A percentile compares a stretch with the other conserved stretches of the same genome.
Conservation (phyloP, 2,329 filamentous ascomycete species). For the Fusarium chuoi region DNA sequence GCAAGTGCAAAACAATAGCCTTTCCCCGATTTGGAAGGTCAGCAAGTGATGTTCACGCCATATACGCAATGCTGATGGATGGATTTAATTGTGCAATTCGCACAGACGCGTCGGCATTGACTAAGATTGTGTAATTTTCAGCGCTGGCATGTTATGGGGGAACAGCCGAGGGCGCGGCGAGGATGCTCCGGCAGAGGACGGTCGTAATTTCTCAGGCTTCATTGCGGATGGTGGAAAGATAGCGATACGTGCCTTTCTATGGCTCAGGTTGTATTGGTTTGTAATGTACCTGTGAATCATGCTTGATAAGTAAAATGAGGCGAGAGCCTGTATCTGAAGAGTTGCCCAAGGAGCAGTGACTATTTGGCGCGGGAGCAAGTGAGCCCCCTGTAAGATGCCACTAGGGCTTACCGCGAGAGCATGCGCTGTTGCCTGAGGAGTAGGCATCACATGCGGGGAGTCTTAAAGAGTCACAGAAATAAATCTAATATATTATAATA, state of each 20-base stretch:
- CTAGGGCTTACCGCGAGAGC: background rate
- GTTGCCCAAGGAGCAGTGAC: background rate
- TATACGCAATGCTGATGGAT: background rate
- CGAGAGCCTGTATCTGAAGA: background rate
- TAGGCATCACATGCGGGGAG: background rate
- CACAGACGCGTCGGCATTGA: background rate
- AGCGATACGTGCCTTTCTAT: background rate
- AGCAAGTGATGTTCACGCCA: background rate
- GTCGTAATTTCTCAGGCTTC: too few species aligned
- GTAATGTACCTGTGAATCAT: background rate
- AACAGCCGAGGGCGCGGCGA: background rate
- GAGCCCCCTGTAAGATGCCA: background rate
- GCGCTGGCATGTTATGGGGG: background rate
- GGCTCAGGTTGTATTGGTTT: accelerated
- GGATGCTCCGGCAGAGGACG: background rate
- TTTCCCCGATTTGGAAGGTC: background rate
- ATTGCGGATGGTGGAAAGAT: too few species aligned
- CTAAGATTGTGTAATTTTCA: background rate
- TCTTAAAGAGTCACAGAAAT: too few species aligned
- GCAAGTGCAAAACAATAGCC: background rate
- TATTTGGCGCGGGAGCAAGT: accelerated
- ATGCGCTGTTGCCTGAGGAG: background rate
- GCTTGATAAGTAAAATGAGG: background rate
- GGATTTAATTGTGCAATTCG: too few species aligned
- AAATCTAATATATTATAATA: too few species aligned